A percentile compares a stretch with the other conserved stretches of the same genome.
Evolutionary conservation across 164 flowering plant species (phyloP).

Genomic region (Liquidambar formosana): DNA sequence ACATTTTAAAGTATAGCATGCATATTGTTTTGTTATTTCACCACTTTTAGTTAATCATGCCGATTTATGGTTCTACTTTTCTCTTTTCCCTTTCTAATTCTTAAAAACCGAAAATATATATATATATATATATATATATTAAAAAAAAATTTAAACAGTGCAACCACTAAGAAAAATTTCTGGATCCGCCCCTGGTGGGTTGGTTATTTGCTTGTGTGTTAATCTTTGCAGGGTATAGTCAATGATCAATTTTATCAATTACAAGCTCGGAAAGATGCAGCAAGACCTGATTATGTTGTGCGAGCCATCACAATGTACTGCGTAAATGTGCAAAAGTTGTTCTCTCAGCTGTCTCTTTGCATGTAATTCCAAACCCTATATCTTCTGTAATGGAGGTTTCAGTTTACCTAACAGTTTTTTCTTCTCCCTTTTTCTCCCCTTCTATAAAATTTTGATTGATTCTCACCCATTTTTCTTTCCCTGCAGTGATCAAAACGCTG

Average conservation of each 20-base stretch:
- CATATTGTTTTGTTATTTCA: too few species aligned
- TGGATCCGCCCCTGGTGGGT: too few species aligned
- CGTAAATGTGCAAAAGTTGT: neutral
- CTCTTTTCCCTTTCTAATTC: too few species aligned
- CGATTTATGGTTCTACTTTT: too few species aligned
- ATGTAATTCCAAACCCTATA: neutral
- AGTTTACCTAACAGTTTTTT: neutral
- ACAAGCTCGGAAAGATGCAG: slow-evolving; percentile 8
- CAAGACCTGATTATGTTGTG: slow-evolving; percentile 13
- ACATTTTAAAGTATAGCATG: too few species aligned
- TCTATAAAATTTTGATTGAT: neutral
- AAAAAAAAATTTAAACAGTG: too few species aligned
- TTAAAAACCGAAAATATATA: too few species aligned
- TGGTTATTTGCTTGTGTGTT: neutral
- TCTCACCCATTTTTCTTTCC: neutral
- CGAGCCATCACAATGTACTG: slow-evolving; percentile 1
- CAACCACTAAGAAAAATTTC: too few species aligned
- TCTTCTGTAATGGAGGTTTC: neutral
- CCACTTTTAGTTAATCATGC: too few species aligned
- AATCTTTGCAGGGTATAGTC: slow-evolving; percentile 19
- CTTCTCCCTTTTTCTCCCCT: too few species aligned
- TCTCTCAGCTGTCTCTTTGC: neutral
- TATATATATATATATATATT: too few species aligned
- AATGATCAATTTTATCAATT: slow-evolving; percentile 16
- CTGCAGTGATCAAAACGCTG: neutral